phyloP scores from a whole-genome alignment of 1,284 basidiomycete species.

The Heterobasidion occidentale region DNA sequence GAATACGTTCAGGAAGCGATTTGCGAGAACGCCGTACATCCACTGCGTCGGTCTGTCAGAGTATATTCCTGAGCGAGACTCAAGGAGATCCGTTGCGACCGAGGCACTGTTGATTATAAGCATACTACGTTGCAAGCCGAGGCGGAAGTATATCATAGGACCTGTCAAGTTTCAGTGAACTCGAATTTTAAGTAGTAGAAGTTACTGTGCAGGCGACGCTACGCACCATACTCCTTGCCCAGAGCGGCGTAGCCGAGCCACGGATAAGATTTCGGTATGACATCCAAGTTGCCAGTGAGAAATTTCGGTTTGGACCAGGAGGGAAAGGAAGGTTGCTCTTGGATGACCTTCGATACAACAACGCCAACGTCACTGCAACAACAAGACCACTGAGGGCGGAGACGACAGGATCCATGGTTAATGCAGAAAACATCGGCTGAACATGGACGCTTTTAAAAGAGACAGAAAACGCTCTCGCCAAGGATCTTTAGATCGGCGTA shows the following conservation, averaged over 20 bases:
- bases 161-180: neutral
- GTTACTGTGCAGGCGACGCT: neutral
- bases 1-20: slow-evolving; percentile 21
- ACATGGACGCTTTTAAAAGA: no score
- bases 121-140: neutral
- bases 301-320: neutral
- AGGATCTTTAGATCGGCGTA: no score
- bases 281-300: neutral
- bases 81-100: slow-evolving; percentile 27
- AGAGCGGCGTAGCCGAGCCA: neutral
- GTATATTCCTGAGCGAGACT: slow-evolving; percentile 29
- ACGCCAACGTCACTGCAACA: no score
- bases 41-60: slow-evolving; percentile 32
- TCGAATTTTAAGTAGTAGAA: neutral
- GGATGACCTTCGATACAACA: no score
- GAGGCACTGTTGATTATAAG: slow-evolving; percentile 28
- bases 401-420: no score
- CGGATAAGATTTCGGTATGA: neutral
- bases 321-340: neutral
- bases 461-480: no score
- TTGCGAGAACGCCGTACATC: slow-evolving; percentile 36
- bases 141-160: neutral
- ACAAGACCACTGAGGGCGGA: no score
- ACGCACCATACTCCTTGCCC: neutral
- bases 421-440: no score